phyloP scores from a whole-genome alignment of 202 grass and related monocot species.

The Setaria italica region DNA sequence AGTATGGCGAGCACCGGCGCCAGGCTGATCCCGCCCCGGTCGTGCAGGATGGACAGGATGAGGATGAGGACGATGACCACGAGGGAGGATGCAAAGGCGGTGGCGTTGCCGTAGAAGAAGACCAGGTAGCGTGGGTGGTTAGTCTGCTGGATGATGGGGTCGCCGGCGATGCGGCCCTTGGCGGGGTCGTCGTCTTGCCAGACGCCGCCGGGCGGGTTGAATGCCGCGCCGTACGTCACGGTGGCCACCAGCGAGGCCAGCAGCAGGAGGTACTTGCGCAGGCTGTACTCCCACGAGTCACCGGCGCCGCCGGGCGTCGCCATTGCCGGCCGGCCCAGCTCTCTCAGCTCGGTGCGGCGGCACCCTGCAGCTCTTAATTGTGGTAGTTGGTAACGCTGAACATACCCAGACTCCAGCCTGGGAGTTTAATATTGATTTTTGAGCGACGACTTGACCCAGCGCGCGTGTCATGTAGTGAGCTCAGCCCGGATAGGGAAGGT shows the following conservation, averaged over 20 bases:
- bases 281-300: conserved; percentile 2
- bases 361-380: not conserved
- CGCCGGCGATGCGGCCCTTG: not conserved
- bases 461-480: not conserved
- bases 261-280: conserved; percentile 24
- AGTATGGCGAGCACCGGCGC: not conserved
- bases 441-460: not conserved
- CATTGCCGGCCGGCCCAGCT: not conserved
- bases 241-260: conserved; percentile 14
- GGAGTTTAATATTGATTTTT: not conserved
- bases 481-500: not conserved
- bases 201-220: conserved; percentile 13
- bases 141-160: conserved; percentile 4
- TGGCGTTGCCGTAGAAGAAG: conserved; percentile 26
- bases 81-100: conserved; percentile 5
- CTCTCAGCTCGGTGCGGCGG: not conserved
- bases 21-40: not conserved
- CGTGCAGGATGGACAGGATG: not conserved
- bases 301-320: not conserved
- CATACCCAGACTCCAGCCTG: not conserved
- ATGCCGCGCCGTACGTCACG: not conserved
- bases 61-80: conserved; percentile 23
- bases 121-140: not conserved
- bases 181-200: not conserved
- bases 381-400: not conserved